These are phyloP conservation scores for Saposhnikovia divaricata DNA, from an alignment of 129 eudicot genomes.

Conservation along the genomic window DNA sequence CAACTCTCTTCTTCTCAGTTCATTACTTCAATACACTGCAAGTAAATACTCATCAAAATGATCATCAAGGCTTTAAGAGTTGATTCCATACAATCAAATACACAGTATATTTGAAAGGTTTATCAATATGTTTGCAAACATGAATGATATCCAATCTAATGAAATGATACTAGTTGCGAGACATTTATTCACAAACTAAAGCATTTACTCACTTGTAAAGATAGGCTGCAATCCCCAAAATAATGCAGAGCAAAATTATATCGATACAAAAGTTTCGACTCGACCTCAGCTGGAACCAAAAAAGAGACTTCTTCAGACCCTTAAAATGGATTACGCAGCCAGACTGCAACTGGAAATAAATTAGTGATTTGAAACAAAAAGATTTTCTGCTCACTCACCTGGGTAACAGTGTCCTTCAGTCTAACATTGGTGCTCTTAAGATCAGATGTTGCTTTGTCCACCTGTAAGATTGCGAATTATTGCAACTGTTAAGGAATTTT, in stretches of 20 bases:
- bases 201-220: conserved; percentile 57
- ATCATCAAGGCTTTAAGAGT: background rate
- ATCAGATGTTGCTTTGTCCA: conserved; percentile 89
- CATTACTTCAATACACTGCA: conserved; percentile 57
- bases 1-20: conserved; percentile 17
- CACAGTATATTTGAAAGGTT: conserved; percentile 1
- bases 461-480: conserved; percentile 39
- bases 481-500: background rate
- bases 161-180: background rate
- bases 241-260: conserved; percentile 60
- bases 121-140: background rate
- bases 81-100: conserved; percentile 6
- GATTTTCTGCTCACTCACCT: conserved; percentile 39
- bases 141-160: background rate
- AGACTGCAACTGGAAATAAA: background rate
- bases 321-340: background rate
- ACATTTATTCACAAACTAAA: background rate
- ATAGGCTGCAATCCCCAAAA: conserved; percentile 80
- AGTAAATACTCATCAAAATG: conserved; percentile 15
- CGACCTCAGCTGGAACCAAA: conserved; percentile 60
- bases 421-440: conserved; percentile 88
- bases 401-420: conserved; percentile 81
- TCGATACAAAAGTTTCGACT: conserved; percentile 81
- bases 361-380: background rate
- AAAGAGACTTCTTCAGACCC: background rate